A percentile compares a stretch with the other conserved stretches of the same genome.
phyloP scores from a whole-genome alignment of 1,284 basidiomycete genomes.

The Dichomitus squalens region DNA sequence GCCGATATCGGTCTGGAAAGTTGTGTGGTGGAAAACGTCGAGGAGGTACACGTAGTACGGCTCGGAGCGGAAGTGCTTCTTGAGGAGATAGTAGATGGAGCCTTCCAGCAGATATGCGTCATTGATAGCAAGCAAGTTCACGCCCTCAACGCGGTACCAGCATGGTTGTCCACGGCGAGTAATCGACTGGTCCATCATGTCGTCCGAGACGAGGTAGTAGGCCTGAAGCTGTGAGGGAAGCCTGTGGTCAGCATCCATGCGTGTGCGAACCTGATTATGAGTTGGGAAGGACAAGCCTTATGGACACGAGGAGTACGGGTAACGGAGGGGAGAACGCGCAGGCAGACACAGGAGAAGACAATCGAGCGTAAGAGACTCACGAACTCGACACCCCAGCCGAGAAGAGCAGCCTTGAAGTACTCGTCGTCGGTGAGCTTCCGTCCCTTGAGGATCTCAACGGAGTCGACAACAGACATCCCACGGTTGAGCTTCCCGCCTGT shows the following conservation, averaged over 20 bases:
- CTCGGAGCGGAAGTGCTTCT: conserved; percentile 84
- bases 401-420: conserved; percentile 86
- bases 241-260: background rate
- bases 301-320: background rate
- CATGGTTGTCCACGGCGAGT: conserved; percentile 97
- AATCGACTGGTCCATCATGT: conserved; percentile 96
- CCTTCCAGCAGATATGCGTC: conserved; percentile 97
- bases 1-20: conserved; percentile 95
- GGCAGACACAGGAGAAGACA: no score
- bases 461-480: conserved; percentile 94
- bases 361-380: no score
- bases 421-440: conserved; percentile 74
- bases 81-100: conserved; percentile 91
- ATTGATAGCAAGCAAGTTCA: conserved; percentile 95
- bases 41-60: conserved; percentile 89
- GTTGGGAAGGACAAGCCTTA: no score
- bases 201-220: conserved; percentile 97
- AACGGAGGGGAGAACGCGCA: background rate
- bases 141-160: conserved; percentile 83
- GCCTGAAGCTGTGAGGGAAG: conserved; percentile 81
- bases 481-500: conserved; percentile 97
- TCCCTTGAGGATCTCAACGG: conserved; percentile 86
- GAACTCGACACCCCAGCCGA: conserved; percentile 97
- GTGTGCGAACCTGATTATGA: background rate
- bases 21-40: conserved; percentile 91